phyloP scores from a whole-genome alignment of 2,329 filamentous ascomycete species.

The Fusarium xyrophilum region DNA sequence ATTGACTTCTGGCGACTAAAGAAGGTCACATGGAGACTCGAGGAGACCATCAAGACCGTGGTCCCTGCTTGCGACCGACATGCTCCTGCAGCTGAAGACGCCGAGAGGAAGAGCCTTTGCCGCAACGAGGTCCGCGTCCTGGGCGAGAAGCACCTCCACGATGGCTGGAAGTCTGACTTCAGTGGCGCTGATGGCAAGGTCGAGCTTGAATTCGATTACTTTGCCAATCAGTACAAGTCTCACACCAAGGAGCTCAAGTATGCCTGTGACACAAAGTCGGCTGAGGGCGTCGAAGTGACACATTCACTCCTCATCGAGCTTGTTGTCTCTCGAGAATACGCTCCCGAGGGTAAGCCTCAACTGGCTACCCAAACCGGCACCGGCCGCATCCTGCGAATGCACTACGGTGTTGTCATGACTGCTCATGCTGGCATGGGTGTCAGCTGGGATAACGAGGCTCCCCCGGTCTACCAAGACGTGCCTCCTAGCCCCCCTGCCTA shows the following conservation, averaged over 20 bases:
- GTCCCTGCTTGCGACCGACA: slow-evolving; percentile 84
- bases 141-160: slow-evolving; percentile 81
- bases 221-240: slow-evolving; percentile 49
- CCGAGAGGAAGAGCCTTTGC: slow-evolving; percentile 66
- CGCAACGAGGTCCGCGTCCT: slow-evolving; percentile 80
- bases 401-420: slow-evolving; percentile 83
- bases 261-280: slow-evolving; percentile 78
- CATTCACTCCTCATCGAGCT: slow-evolving; percentile 92
- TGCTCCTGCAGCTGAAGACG: slow-evolving; percentile 50
- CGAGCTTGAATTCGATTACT: slow-evolving; percentile 79
- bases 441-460: slow-evolving; percentile 95
- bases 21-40: slow-evolving; percentile 91
- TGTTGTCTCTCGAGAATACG: slow-evolving; percentile 91
- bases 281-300: slow-evolving; percentile 77
- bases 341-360: slow-evolving; percentile 69
- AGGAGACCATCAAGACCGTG: slow-evolving; percentile 82
- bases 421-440: slow-evolving; percentile 87
- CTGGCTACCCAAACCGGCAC: slow-evolving; percentile 86
- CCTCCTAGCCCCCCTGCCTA: slow-evolving; percentile 84
- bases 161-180: slow-evolving; percentile 85
- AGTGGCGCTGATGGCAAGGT: slow-evolving; percentile 63
- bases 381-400: slow-evolving; percentile 89
- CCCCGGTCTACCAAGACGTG: slow-evolving; percentile 92
- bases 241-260: slow-evolving; percentile 63
- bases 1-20: slow-evolving; percentile 85